These are phyloP conservation scores for Torrubiellomyces zombiae DNA, from an alignment of 2,329 filamentous ascomycete species.

Conservation along the genomic window DNA sequence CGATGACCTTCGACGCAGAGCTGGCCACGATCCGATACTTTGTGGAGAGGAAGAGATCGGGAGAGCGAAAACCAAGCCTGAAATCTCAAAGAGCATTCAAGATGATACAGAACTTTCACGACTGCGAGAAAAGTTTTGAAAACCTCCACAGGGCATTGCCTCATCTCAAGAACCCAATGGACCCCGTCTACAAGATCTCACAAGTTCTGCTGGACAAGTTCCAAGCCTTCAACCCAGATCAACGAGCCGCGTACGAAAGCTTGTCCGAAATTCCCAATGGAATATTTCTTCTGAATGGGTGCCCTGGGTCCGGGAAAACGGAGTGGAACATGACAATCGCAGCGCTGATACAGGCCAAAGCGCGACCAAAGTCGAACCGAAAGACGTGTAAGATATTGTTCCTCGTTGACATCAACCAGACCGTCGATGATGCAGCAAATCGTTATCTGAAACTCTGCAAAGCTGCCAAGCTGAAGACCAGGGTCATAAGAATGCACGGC, in stretches of 20 bases:
- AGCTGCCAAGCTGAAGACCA: constrained; percentile 15
- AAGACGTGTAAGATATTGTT: constrained; percentile 21
- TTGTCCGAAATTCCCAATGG: constrained; percentile 22
- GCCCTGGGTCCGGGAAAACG: constrained; percentile 30
- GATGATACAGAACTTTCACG: constrained; percentile 16
- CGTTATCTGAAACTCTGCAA: constrained; percentile 22
- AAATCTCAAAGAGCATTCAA: constrained; percentile 13
- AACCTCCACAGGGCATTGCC: constrained; percentile 14
- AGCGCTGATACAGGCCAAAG: constrained; percentile 19
- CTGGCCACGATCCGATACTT: constrained; percentile 14
- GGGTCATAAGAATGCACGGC: constrained; percentile 22
- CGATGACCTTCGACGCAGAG: constrained; percentile 16
- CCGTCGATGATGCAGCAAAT: constrained; percentile 26
- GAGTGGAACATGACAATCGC: constrained; percentile 27
- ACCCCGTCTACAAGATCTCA: constrained; percentile 8
- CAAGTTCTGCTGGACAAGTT: constrained; percentile 12
- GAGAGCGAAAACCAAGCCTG: constrained; percentile 6
- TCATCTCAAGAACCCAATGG: constrained; percentile 14
- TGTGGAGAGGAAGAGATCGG: constrained; percentile 6
- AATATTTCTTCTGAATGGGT: constrained; percentile 26
- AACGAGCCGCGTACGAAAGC: constrained; percentile 17
- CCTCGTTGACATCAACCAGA: constrained; percentile 29
- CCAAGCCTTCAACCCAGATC: constrained; percentile 19
- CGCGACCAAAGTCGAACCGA: constrained; percentile 7
- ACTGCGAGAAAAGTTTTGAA: constrained; percentile 6